These are phyloP conservation scores for Starmera caribaea DNA, from an alignment of 805 yeast genomes.

Conservation along the genomic window DNA sequence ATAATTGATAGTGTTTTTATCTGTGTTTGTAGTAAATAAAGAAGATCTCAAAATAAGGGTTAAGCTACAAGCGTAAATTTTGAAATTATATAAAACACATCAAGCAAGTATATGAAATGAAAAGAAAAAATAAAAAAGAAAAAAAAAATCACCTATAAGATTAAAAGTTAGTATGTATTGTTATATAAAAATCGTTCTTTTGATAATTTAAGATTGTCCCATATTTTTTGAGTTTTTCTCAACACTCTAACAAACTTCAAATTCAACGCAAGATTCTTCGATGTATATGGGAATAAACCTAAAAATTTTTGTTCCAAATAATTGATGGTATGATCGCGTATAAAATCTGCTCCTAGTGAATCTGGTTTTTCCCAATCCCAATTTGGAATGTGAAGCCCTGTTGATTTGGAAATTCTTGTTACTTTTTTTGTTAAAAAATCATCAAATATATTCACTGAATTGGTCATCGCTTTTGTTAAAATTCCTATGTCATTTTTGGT, in stretches of 20 bases:
- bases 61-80: too few species aligned
- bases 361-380: conserved; percentile 14
- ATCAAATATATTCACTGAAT: conserved; percentile 11
- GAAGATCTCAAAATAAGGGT: too few species aligned
- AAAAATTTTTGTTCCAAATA: conserved; percentile 5
- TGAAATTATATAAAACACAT: too few species aligned
- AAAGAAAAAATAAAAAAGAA: conserved; percentile 1
- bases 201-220: background rate
- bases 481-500: conserved; percentile 25
- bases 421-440: conserved; percentile 6
- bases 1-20: too few species aligned
- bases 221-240: background rate
- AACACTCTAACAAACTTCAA: background rate
- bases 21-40: too few species aligned
- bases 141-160: background rate
- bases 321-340: background rate
- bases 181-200: background rate
- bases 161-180: too few species aligned
- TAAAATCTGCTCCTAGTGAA: conserved; percentile 3
- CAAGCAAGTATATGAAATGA: too few species aligned
- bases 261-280: background rate
- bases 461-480: conserved; percentile 22
- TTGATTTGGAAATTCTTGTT: conserved; percentile 2
- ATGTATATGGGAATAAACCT: conserved; percentile 1
- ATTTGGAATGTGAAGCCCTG: too few species aligned